Evolutionary conservation across 164 flowering plant genomes (phyloP), one percentile per base, ranked within the genome.

Genomic region (Nymphaea colorata): DNA sequence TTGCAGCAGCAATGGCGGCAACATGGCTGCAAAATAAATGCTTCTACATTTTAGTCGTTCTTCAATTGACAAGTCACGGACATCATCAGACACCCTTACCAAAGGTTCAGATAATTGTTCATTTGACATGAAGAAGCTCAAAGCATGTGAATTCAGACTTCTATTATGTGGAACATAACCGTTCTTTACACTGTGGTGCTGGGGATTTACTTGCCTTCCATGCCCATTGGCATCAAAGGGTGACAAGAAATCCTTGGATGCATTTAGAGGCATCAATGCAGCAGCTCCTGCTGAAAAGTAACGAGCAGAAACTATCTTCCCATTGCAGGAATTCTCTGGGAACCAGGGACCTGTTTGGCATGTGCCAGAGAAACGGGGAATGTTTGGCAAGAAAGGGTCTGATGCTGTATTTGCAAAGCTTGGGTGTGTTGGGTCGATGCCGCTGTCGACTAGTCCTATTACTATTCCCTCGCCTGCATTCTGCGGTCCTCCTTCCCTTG

Each of bases 191-290:
- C 36, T 25, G 36, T 25, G 36, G 36, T 25, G 36, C 14, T 51
- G 57, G 14, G 2, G 8, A 14, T 51, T 51, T 5, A 51, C 57
- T 51, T 51, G 57, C 98, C 97, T 91, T 63, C 99, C 99, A 76
- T 91, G 99, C 14, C 99, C 99, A 69, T 73, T 90, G 43, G 85
- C 93, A 79, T 94, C 99, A 77, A 82, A 84, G n/a, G 99, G 98
- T 6, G 99, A 94, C 41, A 85, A 82, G 64, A 84, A 76, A 69
- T 91, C 96, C 12, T 75, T 70, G 0, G 93, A 81, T 44, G 82
- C 10, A 70, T 94, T 87, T 41, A 91, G 88, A 62, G 79, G 41
- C 7, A 78, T 76, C 36, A 66, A 71, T 0, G 95, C 86, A 70
- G 79, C 75, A 73, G 96, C 99, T 42, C 96, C 97, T 25, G 86